Base-by-base conservation (phyloP, 1,139 yeast species). In the Taphrina wiesneri region DNA sequence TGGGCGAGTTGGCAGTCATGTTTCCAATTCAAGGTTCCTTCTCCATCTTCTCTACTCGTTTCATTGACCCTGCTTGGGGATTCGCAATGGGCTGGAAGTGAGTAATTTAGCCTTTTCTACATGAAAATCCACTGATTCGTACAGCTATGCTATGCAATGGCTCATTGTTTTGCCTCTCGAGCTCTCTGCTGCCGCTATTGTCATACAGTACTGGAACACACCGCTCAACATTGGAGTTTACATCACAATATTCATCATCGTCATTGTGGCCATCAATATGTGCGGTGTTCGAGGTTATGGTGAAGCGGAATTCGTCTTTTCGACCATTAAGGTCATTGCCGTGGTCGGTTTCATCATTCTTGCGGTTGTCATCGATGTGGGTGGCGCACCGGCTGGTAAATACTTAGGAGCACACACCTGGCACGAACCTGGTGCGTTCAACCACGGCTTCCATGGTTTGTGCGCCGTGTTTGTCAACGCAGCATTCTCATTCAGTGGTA, bases 401-500 rank as follows among this genome's bases (percentile, higher is more conserved):
- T 85, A 83, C 75, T 77, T 85, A 61, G 92, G 91, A 21, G 85
- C 81, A n/a, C 79, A 75, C 70, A 82, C 85, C 75, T 86, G 88
- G 88, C 79, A 80, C 67, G 71, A 79, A 64, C 87, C 88, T 0
- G 89, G 88, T 66, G 82, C 90, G 3, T 84, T 80, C 79, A 81
- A 78, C 69, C 78, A 77, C 81, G 92, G 81, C 69, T 90, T 84
- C 80, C 90, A 90, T 75, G 97, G 97, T 73, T 84, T 90, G 53
- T 84, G 92, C 74, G 79, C 89, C 36, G 87, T 87, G 63, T 87
- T 92, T 74, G 88, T 91, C 66, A 85, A 87, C 47, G 96, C 97
- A 30, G 96, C 97, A 1, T 91, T 90, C 77, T 86, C 96, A 1
- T 89, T 88, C 72, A 90, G 91, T 66, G 95, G 96, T 71, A 84